phyloP scores from a whole-genome alignment of 208 protist species.

The Trypanosomatidae sp. region DNA sequence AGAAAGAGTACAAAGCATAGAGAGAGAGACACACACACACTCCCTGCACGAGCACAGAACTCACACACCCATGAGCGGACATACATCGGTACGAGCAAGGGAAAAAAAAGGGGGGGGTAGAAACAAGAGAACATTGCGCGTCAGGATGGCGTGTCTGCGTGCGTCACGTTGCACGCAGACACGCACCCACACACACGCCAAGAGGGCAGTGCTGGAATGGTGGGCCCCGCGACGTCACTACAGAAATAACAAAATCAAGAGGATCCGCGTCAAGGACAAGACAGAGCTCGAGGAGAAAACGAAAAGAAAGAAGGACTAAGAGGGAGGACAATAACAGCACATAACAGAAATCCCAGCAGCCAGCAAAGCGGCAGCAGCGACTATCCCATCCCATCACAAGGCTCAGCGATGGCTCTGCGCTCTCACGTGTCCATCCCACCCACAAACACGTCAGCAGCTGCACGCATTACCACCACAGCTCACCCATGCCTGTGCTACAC shows the following conservation, averaged over 20 bases:
- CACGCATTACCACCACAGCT: not conserved
- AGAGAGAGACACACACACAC: not conserved
- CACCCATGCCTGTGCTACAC: not conserved
- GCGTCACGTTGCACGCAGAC: not conserved
- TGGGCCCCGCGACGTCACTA: not conserved
- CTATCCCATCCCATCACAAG: not conserved
- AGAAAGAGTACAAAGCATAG: not conserved
- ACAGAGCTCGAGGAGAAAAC: too few species aligned
- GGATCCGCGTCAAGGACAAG: not conserved
- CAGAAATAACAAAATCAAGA: not conserved
- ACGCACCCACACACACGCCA: not conserved
- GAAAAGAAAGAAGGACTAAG: not conserved
- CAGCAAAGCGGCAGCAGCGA: not conserved
- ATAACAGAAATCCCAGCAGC: not conserved
- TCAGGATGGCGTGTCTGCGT: not conserved
- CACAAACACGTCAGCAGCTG: not conserved
- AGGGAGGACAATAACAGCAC: not conserved
- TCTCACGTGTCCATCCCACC: not conserved
- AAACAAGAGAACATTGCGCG: not conserved
- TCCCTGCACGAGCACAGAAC: not conserved
- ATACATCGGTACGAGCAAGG: not conserved
- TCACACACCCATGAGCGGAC: not conserved
- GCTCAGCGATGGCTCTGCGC: too few species aligned
- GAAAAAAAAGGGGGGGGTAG: not conserved
- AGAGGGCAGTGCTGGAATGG: not conserved